Evolutionary conservation across 2,329 filamentous ascomycete species (phyloP), one percentile per base, ranked within the genome.

Genomic region (Fusarium scirpi): DNA sequence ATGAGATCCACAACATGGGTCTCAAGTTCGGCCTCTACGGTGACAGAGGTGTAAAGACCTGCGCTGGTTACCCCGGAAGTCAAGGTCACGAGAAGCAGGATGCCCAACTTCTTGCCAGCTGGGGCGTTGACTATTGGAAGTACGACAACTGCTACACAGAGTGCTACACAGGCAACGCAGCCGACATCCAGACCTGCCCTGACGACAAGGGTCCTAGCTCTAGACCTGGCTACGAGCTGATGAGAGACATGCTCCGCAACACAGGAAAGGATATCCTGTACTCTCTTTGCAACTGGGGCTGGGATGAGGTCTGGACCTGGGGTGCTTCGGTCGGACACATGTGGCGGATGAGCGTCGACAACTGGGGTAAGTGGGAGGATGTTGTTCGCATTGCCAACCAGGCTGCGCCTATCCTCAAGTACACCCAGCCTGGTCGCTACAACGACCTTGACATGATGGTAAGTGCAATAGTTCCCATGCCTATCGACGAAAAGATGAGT

Each of bases 391-490:
- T 65, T 38, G 62, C 62, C 40, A 65, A 65, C 45, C 51, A 65
- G 18, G 62, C 62, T 16, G 62, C 60, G 11, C 62, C 62, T 41
- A 65, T 65, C 12, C 52, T 65, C 8, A 65, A 65, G 60, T 65
- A 65, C 30, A 65, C 62, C 24, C 47, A 58, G 11, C 60, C 38
- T 8, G 62, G 62, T 15, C 62, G 47, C 16, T 65, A 65, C n/a
- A 65, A 65, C 5, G 62, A 65, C 12, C 62, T 65, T 24, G 62
- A 65, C 12, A 65, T 65, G 62, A 65, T 65, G 62, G 62, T 65
- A 9, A 48, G 59, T 32, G 25, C 6, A 5, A 18, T 2, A 5
- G 0, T 5, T 3, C 1, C 4, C 7, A 9, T 3, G 2, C 1
- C 1, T 20, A 16, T 5, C 9, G 4, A 12, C 3, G 13, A 4